A percentile compares a stretch with the other conserved stretches of the same genome.
These are phyloP conservation scores for Pelargonium australe DNA, from an alignment of 441 rosid genomes.

Conservation along the genomic window DNA sequence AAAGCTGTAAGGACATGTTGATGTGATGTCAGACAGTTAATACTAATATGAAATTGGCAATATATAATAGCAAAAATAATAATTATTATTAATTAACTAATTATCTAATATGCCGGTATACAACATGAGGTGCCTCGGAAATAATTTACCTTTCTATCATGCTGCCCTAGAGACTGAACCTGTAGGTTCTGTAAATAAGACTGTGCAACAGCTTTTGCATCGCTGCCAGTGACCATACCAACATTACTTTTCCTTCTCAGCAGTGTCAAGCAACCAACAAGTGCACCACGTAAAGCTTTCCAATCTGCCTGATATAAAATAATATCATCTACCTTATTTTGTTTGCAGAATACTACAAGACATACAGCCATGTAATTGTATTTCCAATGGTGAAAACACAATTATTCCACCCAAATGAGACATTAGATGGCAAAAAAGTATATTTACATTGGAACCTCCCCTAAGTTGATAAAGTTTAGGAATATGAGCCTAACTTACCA, in stretches of 20 bases:
- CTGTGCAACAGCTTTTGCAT: constrained; percentile 57
- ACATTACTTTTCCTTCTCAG: constrained; percentile 44
- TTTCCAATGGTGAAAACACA: not conserved
- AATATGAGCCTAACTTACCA: constrained; percentile 49
- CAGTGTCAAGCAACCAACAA: constrained; percentile 85
- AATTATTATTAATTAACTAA: no score
- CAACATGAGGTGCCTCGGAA: not conserved
- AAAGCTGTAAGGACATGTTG: constrained; percentile 49
- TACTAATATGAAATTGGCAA: constrained; percentile 12
- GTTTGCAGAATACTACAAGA: constrained; percentile 16
- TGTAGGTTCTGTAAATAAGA: constrained; percentile 49
- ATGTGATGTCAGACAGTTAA: constrained; percentile 21
- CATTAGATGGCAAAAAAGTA: not conserved
- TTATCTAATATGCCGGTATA: not conserved
- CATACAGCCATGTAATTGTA: not conserved
- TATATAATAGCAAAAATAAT: not conserved
- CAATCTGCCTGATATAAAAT: constrained; percentile 77
- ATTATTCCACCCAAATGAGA: not conserved
- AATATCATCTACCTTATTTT: constrained; percentile 29
- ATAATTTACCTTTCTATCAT: constrained; percentile 65
- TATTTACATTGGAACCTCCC: not conserved
- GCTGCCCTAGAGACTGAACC: constrained; percentile 69
- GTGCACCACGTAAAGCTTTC: constrained; percentile 82
- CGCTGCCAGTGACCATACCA: constrained; percentile 44
- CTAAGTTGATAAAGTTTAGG: constrained; percentile 3